Conservation (phyloP, 1,284 basidiomycete genomes). For the Pterulicium gracile region DNA sequence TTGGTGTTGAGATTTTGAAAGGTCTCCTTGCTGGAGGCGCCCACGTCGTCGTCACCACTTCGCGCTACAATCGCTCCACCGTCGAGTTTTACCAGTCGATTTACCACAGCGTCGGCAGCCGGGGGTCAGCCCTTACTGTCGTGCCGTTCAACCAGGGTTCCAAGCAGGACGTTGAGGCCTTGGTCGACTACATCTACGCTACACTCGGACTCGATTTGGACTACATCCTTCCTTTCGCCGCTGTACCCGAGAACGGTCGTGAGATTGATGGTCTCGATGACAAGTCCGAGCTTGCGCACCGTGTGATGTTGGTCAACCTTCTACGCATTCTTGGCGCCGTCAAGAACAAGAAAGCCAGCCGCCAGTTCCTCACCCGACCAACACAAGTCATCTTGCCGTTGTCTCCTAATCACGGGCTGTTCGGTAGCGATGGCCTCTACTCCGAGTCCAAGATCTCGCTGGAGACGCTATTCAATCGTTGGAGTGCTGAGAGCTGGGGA, state of each 20-base stretch:
- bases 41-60: constrained; percentile 95
- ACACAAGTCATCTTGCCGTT: constrained; percentile 97
- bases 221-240: constrained; percentile 97
- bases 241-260: constrained; percentile 95
- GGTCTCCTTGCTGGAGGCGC: constrained; percentile 94
- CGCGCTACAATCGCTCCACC: constrained; percentile 85
- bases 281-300: constrained; percentile 94
- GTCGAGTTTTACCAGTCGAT: constrained; percentile 99
- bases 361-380: constrained; percentile 93
- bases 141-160: constrained; percentile 99
- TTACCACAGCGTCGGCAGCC: constrained; percentile 92
- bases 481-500: constrained; percentile 98
- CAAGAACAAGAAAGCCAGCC: constrained; percentile 95
- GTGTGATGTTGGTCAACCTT: constrained; percentile 93
- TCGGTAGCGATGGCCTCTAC: constrained; percentile 97
- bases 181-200: constrained; percentile 97
- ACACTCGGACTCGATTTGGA: constrained; percentile 93
- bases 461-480: constrained; percentile 96
- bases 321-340: constrained; percentile 93
- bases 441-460: constrained; percentile 98
- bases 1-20: constrained; percentile 96
- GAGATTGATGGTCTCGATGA: constrained; percentile 97
- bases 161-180: constrained; percentile 93
- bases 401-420: constrained; percentile 95
- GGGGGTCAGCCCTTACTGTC: constrained; percentile 91